These are phyloP conservation scores for Penicillium paradoxum DNA, from an alignment of 495 filamentous ascomycete genomes.

Conservation along the genomic window DNA sequence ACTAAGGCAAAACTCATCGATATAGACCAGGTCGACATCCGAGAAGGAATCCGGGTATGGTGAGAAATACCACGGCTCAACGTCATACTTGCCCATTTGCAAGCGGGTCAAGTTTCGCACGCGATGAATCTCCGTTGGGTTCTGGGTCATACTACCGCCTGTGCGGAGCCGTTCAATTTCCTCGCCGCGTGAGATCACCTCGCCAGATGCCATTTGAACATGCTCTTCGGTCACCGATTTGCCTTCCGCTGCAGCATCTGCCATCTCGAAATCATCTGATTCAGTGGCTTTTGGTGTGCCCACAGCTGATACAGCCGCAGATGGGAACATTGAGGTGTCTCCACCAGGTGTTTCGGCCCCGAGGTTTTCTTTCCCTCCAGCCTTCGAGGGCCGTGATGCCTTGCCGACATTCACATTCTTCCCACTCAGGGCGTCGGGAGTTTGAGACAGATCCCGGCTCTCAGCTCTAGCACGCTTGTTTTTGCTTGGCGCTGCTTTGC, in stretches of 20 bases:
- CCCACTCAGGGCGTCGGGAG: conserved; percentile 50
- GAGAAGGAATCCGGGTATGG: conserved; percentile 88
- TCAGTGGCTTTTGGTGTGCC: conserved; percentile 51
- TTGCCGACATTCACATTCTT: conserved; percentile 47
- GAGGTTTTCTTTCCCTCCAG: conserved; percentile 62
- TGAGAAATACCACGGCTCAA: conserved; percentile 98
- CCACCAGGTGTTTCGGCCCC: conserved; percentile 32
- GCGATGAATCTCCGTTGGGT: conserved; percentile 92
- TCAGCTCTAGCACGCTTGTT: conserved; percentile 47
- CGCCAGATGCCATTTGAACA: conserved; percentile 33
- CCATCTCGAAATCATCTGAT: conserved; percentile 59
- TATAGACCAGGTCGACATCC: conserved; percentile 83
- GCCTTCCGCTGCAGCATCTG: conserved; percentile 49
- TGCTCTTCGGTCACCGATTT: conserved; percentile 37
- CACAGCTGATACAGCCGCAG: conserved; percentile 46
- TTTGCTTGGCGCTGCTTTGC: conserved; percentile 45
- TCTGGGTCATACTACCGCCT: conserved; percentile 95
- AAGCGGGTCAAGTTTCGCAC: conserved; percentile 89
- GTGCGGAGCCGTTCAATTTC: conserved; percentile 95
- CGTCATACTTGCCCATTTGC: conserved; percentile 86
- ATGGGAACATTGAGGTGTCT: conserved; percentile 38
- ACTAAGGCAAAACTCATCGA: conserved; percentile 94
- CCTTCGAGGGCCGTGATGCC: conserved; percentile 46
- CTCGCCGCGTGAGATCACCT: conserved; percentile 72
- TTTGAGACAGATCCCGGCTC: conserved; percentile 54